Conservation (phyloP, 116 monocot genomes). For the Papilionanthe hybrid region DNA sequence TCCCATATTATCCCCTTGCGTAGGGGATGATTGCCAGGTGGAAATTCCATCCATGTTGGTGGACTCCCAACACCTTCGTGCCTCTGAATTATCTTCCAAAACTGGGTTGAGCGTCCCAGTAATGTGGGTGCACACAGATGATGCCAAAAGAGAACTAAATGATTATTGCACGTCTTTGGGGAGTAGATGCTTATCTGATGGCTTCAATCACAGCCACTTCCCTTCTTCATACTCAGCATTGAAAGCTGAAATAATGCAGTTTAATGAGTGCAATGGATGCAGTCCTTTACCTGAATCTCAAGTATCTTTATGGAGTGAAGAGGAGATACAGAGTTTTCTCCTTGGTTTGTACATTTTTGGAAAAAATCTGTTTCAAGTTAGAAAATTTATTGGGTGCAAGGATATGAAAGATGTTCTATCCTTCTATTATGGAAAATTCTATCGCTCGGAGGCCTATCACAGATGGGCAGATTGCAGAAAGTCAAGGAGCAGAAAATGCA, state of each 20-base stretch:
- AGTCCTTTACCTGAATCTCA: slow-evolving; percentile 41
- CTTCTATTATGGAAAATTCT: slow-evolving; percentile 89
- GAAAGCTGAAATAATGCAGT: not conserved
- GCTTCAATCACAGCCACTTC: not conserved
- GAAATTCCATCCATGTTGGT: not conserved
- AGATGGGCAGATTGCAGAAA: slow-evolving; percentile 80
- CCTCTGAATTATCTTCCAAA: not conserved
- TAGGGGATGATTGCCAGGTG: slow-evolving; percentile 25
- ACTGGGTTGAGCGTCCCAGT: not conserved
- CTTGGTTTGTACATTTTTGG: slow-evolving; percentile 95
- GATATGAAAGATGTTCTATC: slow-evolving; percentile 65
- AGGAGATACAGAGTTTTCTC: slow-evolving; percentile 50
- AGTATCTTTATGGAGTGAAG: slow-evolving; percentile 41
- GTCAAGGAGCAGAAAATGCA: slow-evolving; percentile 51
- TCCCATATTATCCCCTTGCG: slow-evolving; percentile 12
- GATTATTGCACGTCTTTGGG: not conserved
- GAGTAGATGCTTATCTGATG: not conserved
- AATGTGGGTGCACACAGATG: not conserved
- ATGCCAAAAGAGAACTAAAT: not conserved
- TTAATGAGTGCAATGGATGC: not conserved
- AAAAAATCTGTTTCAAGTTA: slow-evolving; percentile 61
- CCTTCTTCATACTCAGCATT: not conserved
- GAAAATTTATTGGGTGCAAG: slow-evolving; percentile 42
- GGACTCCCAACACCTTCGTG: not conserved
- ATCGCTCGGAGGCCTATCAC: slow-evolving; percentile 54